Evolutionary conservation across 2,329 filamentous ascomycete species (phyloP), one percentile per base, ranked within the genome.

Genomic region (Penicillium sp.): DNA sequence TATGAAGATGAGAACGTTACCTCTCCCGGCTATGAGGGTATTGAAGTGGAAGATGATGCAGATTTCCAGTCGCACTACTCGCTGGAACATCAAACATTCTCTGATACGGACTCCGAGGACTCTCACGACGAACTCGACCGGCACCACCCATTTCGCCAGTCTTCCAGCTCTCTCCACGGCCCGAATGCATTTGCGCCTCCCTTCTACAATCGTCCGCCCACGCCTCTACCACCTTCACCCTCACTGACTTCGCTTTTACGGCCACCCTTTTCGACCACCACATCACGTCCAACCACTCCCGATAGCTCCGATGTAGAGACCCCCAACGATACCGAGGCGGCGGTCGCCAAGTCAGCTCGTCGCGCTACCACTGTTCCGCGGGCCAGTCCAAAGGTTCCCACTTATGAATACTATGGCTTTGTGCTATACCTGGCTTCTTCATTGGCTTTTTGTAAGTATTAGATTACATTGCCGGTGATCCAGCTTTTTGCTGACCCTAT

Each of bases 381-480:
- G 48, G 91, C 90, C 1, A 86, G 86, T 46, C 93, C 93, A 1
- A 90, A 93, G 67, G 91, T 99, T 2, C 93, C 93, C n/a, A 99
- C 93, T 0, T 97, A 99, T 75, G 93, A 99, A 69, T 99, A 97
- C 80, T 97, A 97, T 69, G 93, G 93, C 67, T 99, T 99, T 73
- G 92, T 95, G 46, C 81, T 99, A 41, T 97, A 99, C 74, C 80
- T 99, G 33, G 89, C 92, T 65, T 91, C 87, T 54, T 89, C 86
- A 18, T 77, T 93, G 43, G 83, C 83, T 2, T 97, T 97, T 67
- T 76, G 87, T 66, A 78, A 81, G 64, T 87, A 13, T 30, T n/a
- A 18, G 22, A 25, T 6, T 8, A 25, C 22, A 25, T 25, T 2
- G 4, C 4, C 22, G 22, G 8, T 25, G 4, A 8, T 3, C 22